phyloP scores from a whole-genome alignment of 768 basidiomycete genomes.

The Pisolithus albus region DNA sequence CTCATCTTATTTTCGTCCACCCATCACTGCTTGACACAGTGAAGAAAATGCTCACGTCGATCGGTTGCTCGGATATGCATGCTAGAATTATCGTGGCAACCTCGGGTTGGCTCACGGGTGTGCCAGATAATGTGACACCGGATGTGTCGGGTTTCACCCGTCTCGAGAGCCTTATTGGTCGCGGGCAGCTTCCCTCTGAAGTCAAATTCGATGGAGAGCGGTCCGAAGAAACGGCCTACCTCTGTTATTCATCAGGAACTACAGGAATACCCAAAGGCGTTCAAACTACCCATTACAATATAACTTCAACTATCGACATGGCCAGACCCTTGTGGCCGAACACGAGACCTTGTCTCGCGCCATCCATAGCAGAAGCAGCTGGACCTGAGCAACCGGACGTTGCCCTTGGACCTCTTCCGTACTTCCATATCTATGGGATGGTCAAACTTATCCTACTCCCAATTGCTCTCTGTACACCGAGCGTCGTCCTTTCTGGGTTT shows the following conservation, averaged over 20 bases:
- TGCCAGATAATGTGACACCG: slow-evolving; percentile 22
- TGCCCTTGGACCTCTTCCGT: slow-evolving; percentile 60
- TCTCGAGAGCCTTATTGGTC: slow-evolving; percentile 45
- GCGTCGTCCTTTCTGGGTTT: slow-evolving; percentile 60
- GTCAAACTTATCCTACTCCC: slow-evolving; percentile 60
- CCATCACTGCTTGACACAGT: slow-evolving; percentile 53
- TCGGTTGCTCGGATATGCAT: slow-evolving; percentile 46
- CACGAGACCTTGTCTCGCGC: too few species aligned
- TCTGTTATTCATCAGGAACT: slow-evolving; percentile 67
- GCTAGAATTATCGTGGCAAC: slow-evolving; percentile 53
- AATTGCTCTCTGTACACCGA: slow-evolving; percentile 40
- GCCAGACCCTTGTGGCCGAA: slow-evolving; percentile 38
- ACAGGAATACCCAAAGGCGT: slow-evolving; percentile 76
- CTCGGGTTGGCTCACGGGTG: slow-evolving; percentile 35
- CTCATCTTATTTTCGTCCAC: slow-evolving; percentile 55
- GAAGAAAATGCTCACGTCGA: slow-evolving; percentile 46
- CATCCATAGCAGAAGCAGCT: neutral
- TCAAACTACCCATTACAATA: slow-evolving; percentile 64
- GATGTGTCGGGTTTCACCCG: slow-evolving; percentile 30
- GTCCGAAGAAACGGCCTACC: slow-evolving; percentile 52
- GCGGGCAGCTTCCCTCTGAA: slow-evolving; percentile 44
- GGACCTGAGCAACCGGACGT: slow-evolving; percentile 31
- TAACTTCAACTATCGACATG: slow-evolving; percentile 53
- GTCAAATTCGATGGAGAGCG: slow-evolving; percentile 47
- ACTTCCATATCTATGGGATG: slow-evolving; percentile 48